phyloP scores from a whole-genome alignment of 139 green algal species.

The Microglena sp. region DNA sequence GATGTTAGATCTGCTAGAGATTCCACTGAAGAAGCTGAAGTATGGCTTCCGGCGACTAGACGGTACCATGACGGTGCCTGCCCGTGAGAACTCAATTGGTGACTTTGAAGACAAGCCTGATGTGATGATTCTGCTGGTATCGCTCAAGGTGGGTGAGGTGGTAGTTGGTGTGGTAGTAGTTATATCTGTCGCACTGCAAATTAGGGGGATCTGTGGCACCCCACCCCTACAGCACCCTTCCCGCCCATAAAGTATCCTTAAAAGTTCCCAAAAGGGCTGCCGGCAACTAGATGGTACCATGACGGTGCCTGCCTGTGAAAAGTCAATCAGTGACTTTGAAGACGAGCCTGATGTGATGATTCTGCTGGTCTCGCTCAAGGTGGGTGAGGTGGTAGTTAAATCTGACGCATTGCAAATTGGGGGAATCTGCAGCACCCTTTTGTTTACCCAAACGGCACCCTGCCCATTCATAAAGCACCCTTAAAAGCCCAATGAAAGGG shows the following conservation, averaged over 20 bases:
- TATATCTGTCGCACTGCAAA: no score
- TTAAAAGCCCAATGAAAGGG: no score
- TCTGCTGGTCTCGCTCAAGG: slow-evolving; percentile 14
- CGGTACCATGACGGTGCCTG: slow-evolving; percentile 64
- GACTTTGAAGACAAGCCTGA: slow-evolving; percentile 56
- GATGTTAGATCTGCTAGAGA: slow-evolving; percentile 86
- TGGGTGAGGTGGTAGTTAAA: no score
- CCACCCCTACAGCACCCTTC: no score
- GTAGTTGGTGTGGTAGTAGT: slow-evolving; percentile 73
- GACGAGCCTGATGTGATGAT: slow-evolving; percentile 25
- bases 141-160: no score
- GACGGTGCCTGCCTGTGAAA: slow-evolving; percentile 50
- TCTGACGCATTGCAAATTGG: no score
- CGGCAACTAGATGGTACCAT: slow-evolving; percentile 84
- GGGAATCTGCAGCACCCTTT: no score
- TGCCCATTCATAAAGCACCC: no score
- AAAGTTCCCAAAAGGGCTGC: no score
- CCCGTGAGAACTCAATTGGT: slow-evolving; percentile 56
- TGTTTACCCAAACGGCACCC: no score
- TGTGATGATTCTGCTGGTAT: slow-evolving; percentile 23
- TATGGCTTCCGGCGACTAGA: slow-evolving; percentile 52
- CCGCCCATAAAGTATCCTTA: no score
- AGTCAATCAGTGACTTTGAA: slow-evolving; percentile 69
- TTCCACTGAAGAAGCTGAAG: slow-evolving; percentile 8
- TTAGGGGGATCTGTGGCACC: no score